Evolutionary conservation across 2,329 filamentous ascomycete species (phyloP), one percentile per base, ranked within the genome.

Genomic region (Cordyceps cateniannulata): DNA sequence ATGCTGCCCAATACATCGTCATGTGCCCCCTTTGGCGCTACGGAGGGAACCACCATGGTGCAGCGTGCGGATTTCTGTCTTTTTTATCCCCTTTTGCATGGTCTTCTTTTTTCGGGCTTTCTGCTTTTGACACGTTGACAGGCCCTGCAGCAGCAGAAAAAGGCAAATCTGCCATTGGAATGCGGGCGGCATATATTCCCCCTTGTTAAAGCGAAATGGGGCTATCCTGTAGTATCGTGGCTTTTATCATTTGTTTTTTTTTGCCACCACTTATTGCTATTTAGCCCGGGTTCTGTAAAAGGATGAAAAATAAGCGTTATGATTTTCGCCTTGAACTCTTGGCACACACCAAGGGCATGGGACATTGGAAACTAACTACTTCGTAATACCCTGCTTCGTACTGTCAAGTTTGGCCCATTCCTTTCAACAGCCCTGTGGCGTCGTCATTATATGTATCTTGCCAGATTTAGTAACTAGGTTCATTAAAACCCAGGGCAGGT

Each of bases 1-100:
- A 16, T 49, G 54, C 14, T 58, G 54, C 54, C 54, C 54, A 58
- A 58, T 49, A 25, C 44, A 20, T 35, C 16, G 45, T 58, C 54
- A 58, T 58, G 54, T 58, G 54, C 22, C n/a, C 22, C 29, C 24
- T 29, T 16, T 40, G 42, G 29, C 32, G 54, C 54, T 20, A 40
- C 9, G 14, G 45, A 22, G 29, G 27, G 45, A 58, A 40, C 44
- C 54, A 49, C 44, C 44, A 49, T 49, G 22, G 44, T 58, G 44
- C 29, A 49, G 54, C 22, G 9, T 49, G 29, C 45, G 40, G 29
- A 38, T 49, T 38, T 38, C 42, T 25, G 8, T 9, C 24, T 20
- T n/a, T 18, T 45, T 55, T 18, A 22, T 16, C 18, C 24, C 24
- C 24, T 29, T 40, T 32, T 8, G 3, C 24, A 18, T 38, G 27